Evolutionary conservation across 164 flowering plant species (phyloP).

Genomic region (Tinospora cordifolia): DNA sequence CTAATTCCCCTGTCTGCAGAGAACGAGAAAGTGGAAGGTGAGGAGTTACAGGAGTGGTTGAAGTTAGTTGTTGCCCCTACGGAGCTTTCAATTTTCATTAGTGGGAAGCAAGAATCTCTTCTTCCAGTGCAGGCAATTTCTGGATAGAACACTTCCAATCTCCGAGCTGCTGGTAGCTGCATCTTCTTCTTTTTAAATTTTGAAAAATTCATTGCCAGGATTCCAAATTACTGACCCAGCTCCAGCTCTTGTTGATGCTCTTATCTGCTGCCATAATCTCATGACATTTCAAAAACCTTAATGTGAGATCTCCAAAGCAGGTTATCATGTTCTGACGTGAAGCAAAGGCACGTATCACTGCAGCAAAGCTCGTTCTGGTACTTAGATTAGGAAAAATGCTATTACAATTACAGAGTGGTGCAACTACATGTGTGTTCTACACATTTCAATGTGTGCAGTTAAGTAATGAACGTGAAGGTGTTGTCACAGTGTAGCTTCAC

Average conservation of each 20-base stretch:
- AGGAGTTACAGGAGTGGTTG: slow-evolving; percentile 80
- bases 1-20: slow-evolving; percentile 30
- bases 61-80: slow-evolving; percentile 79
- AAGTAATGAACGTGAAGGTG: too few relatives aligned
- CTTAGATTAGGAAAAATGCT: neutral
- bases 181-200: slow-evolving; percentile 5
- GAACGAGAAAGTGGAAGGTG: slow-evolving; percentile 91
- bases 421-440: too few relatives aligned
- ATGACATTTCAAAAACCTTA: neutral
- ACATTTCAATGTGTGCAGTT: too few relatives aligned
- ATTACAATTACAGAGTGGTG: too few relatives aligned
- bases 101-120: slow-evolving; percentile 50
- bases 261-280: neutral
- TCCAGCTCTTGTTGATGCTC: neutral
- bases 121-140: slow-evolving; percentile 34
- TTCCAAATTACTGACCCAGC: neutral
- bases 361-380: neutral
- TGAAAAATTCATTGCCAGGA: neutral
- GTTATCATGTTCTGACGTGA: neutral
- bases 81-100: slow-evolving; percentile 56
- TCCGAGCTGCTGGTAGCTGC: neutral
- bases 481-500: too few relatives aligned
- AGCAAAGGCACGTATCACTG: neutral
- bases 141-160: slow-evolving; percentile 6
- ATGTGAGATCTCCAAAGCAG: neutral